A percentile compares a stretch with the other conserved stretches of the same genome.
These are phyloP conservation scores for Anthostomella pinea DNA, from an alignment of 2,329 filamentous ascomycete species.

Conservation along the genomic window DNA sequence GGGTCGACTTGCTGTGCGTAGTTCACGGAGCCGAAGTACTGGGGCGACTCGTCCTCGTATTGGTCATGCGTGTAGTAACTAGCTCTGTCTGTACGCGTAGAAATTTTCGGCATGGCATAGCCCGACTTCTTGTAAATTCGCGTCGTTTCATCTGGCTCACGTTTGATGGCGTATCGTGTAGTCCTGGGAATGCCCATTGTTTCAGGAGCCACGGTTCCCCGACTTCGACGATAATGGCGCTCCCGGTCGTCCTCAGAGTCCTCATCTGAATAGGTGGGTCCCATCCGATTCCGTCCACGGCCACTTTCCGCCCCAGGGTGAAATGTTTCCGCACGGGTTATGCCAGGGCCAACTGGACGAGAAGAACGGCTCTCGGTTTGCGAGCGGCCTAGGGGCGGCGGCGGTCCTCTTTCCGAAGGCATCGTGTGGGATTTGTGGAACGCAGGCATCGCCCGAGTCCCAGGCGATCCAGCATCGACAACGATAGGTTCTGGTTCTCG, in stretches of 20 bases:
- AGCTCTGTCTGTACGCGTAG: constrained; percentile 16
- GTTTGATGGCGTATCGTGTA: constrained; percentile 13
- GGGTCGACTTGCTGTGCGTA: constrained; percentile 10
- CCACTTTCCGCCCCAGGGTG: constrained; percentile 15
- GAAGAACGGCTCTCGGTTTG: constrained; percentile 25
- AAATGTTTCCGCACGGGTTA: constrained; percentile 25
- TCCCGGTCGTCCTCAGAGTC: constrained; percentile 27
- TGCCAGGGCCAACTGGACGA: constrained; percentile 17
- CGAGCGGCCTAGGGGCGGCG: constrained; percentile 17
- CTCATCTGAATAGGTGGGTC: constrained; percentile 16
- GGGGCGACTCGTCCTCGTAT: constrained; percentile 16
- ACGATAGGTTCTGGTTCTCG: constrained; percentile 23
- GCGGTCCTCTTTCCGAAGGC: constrained; percentile 9
- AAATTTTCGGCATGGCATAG: constrained; percentile 19
- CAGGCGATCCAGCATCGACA: constrained; percentile 15
- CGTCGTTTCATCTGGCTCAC: no score
- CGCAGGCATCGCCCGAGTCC: constrained; percentile 13
- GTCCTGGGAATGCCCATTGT: constrained; percentile 11
- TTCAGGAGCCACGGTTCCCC: constrained; percentile 25
- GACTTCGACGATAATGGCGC: constrained; percentile 20
- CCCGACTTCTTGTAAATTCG: constrained; percentile 13
- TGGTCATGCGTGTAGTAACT: constrained; percentile 16
- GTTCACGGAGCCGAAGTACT: constrained; percentile 15
- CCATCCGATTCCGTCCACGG: constrained; percentile 22
- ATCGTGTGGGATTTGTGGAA: constrained; percentile 20